Conservation (phyloP, 169 alveolate species). For the Eimeria praecox region DNA sequence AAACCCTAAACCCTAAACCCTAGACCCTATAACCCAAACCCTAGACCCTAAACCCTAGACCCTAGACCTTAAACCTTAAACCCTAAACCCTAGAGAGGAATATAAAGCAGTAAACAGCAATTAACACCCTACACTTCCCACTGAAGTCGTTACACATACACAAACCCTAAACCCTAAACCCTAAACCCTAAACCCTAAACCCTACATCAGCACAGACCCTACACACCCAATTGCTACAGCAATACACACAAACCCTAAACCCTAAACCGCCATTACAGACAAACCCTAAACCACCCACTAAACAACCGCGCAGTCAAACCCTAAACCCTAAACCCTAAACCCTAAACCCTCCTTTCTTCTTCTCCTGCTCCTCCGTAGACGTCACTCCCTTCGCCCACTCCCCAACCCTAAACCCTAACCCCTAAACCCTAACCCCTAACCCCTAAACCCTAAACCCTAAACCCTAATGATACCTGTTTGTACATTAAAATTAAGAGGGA, state of each 20-base stretch:
- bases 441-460: conserved; percentile 37
- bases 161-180: too few relatives aligned
- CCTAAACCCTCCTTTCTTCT: too few relatives aligned
- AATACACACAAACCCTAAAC: neutral
- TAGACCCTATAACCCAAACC: neutral
- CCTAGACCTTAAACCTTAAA: neutral
- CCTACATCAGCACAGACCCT: too few relatives aligned
- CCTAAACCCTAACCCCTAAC: conserved; percentile 11
- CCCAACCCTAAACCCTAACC: neutral
- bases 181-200: too few relatives aligned
- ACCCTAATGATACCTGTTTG: neutral
- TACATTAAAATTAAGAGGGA: conserved; percentile 8
- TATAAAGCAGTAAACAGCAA: too few relatives aligned
- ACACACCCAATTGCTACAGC: too few relatives aligned
- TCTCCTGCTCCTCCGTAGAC: too few relatives aligned
- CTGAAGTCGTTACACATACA: too few relatives aligned
- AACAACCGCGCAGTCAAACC: too few relatives aligned
- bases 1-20: neutral
- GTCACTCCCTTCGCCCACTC: too few relatives aligned
- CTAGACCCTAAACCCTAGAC: neutral
- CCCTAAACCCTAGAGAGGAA: too few relatives aligned
- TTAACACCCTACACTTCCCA: too few relatives aligned
- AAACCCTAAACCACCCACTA: neutral
- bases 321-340: conserved; percentile 33
- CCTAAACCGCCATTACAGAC: neutral